These are phyloP conservation scores for Trifolium subterraneum DNA, from an alignment of 306 rosid genomes.

Conservation along the genomic window DNA sequence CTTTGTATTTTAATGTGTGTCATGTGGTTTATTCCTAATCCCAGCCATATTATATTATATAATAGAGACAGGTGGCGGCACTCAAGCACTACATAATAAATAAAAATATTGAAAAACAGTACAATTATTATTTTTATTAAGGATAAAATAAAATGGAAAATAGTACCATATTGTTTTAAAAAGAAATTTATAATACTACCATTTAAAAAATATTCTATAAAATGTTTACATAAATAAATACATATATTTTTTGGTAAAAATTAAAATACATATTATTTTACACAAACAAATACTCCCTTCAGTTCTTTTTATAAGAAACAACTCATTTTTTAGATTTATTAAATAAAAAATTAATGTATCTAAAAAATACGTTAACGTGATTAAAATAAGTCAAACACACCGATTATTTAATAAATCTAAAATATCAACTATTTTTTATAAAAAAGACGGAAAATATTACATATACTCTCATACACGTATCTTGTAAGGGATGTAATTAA, in stretches of 20 bases:
- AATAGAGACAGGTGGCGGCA: slow-evolving; percentile 35
- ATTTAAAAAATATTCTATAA: background rate
- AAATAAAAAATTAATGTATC: no score
- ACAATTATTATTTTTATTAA: background rate
- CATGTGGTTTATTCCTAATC: slow-evolving; percentile 28
- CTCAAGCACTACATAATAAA: slow-evolving; percentile 27
- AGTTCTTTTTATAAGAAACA: no score
- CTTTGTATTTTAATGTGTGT: slow-evolving; percentile 32
- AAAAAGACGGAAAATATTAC: no score
- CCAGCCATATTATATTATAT: slow-evolving; percentile 18
- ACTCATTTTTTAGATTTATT: no score
- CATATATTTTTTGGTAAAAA: no score
- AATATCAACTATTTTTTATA: no score
- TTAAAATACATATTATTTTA: no score
- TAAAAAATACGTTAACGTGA: no score
- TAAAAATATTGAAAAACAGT: background rate
- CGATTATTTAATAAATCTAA: no score
- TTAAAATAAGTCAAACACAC: no score
- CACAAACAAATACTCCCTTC: background rate
- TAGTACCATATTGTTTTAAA: background rate
- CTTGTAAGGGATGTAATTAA: slow-evolving; percentile 19
- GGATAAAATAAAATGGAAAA: slow-evolving; percentile 7
- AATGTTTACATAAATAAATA: background rate
- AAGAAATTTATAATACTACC: background rate
- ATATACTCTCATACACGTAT: background rate